These are phyloP conservation scores for Colletotrichum eleusines DNA, from an alignment of 2,329 filamentous ascomycete species.

Conservation along the genomic window DNA sequence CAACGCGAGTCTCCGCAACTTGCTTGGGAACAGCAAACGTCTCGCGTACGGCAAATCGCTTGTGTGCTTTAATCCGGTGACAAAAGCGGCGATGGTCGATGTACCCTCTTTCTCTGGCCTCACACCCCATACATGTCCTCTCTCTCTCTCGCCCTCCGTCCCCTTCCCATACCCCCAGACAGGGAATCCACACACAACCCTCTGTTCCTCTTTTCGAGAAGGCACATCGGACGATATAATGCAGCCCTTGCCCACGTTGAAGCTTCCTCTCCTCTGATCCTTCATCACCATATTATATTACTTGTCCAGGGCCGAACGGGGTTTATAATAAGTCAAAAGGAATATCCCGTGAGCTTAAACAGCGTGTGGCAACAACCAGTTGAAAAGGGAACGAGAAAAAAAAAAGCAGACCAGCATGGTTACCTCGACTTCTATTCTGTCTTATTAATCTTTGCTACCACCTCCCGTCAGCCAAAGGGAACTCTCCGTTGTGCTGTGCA, in stretches of 20 bases:
- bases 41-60: conserved; percentile 62
- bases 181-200: conserved; percentile 43
- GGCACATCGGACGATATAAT: conserved; percentile 63
- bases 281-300: conserved; percentile 54
- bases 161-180: conserved; percentile 32
- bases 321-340: conserved; percentile 49
- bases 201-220: conserved; percentile 50
- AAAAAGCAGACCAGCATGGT: conserved; percentile 34
- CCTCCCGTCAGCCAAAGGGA: conserved; percentile 33
- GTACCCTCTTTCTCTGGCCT: conserved; percentile 43
- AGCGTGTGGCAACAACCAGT: conserved; percentile 35
- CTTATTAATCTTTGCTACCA: conserved; percentile 40
- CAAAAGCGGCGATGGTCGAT: conserved; percentile 56
- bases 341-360: conserved; percentile 48
- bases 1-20: conserved; percentile 55
- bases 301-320: conserved; percentile 49
- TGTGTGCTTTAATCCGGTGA: conserved; percentile 60
- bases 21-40: conserved; percentile 61
- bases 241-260: conserved; percentile 54
- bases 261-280: conserved; percentile 48
- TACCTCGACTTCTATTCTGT: conserved; percentile 38
- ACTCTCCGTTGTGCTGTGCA: conserved; percentile 34
- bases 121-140: conserved; percentile 34
- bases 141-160: conserved; percentile 29
- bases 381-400: neutral